phyloP scores from a whole-genome alignment of 2,329 filamentous ascomycete genomes.

The Cadophora gregata region DNA sequence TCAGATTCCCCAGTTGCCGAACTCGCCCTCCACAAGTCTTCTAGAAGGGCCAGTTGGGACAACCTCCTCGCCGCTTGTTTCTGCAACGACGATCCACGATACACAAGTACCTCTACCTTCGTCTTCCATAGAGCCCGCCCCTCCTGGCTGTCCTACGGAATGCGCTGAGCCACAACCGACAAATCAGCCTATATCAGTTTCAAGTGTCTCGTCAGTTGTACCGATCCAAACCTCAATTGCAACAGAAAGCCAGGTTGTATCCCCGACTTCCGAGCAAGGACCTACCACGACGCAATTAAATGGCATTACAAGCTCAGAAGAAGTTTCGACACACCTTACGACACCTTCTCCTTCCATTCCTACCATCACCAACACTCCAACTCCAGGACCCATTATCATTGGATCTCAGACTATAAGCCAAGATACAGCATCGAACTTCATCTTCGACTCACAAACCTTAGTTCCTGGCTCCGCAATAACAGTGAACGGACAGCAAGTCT shows the following conservation, averaged over 20 bases:
- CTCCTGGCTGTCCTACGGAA: not conserved
- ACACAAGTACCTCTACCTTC: not conserved
- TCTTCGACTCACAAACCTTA: slow-evolving; percentile 35
- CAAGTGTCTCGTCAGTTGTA: not conserved
- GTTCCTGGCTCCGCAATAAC: slow-evolving; percentile 37
- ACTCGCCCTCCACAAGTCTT: not conserved
- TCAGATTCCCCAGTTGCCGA: not conserved
- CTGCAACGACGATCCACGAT: not conserved
- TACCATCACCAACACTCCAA: slow-evolving; percentile 7
- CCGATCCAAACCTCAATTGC: not conserved
- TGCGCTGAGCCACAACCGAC: not conserved
- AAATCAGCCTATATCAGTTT: not conserved
- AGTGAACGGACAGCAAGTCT: slow-evolving; percentile 35
- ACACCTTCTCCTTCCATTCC: not conserved
- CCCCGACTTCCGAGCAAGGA: not conserved
- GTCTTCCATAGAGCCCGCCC: not conserved
- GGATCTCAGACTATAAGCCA: slow-evolving; percentile 35
- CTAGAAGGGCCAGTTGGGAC: not conserved
- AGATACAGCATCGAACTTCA: slow-evolving; percentile 27
- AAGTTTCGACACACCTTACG: not conserved
- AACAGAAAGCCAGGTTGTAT: not conserved
- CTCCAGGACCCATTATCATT: slow-evolving; percentile 22
- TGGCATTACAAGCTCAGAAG: not conserved
- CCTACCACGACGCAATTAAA: not conserved
- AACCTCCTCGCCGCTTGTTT: not conserved